Percentiles rank a stretch among this genome's conserved stretches.
phyloP scores from a whole-genome alignment of 805 yeast genomes.

The Alloascoidea africana region DNA sequence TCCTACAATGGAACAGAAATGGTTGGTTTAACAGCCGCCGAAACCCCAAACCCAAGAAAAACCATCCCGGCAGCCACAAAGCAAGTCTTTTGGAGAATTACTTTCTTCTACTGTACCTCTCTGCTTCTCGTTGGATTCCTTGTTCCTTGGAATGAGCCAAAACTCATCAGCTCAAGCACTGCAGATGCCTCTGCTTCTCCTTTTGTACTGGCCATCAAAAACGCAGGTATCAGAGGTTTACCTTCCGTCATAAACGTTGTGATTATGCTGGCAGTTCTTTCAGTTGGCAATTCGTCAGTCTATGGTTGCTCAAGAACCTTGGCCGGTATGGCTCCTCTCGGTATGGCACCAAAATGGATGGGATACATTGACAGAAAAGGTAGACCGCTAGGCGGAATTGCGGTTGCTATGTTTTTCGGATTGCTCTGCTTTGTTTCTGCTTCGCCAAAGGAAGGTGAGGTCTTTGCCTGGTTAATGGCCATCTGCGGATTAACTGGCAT shows the following conservation, averaged over 20 bases:
- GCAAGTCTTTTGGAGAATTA: slow-evolving; percentile 56
- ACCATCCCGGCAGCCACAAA: slow-evolving; percentile 67
- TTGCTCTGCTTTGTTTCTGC: slow-evolving; percentile 40
- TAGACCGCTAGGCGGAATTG: slow-evolving; percentile 52
- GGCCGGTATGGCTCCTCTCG: slow-evolving; percentile 36
- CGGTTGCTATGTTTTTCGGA: slow-evolving; percentile 26
- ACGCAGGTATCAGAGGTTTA: slow-evolving; percentile 36
- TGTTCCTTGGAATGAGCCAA: slow-evolving; percentile 43
- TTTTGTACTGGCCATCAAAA: slow-evolving; percentile 38
- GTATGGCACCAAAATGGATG: too few relatives aligned
- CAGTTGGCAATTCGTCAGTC: slow-evolving; percentile 41
- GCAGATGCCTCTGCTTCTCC: slow-evolving; percentile 41
- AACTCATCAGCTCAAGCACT: slow-evolving; percentile 31
- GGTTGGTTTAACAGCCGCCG: slow-evolving; percentile 75
- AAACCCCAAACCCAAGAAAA: slow-evolving; percentile 66
- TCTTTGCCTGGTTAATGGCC: slow-evolving; percentile 45
- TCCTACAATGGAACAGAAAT: slow-evolving; percentile 76
- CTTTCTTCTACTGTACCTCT: slow-evolving; percentile 44
- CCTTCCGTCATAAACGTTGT: slow-evolving; percentile 43
- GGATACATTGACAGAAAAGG: slow-evolving; percentile 57
- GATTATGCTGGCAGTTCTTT: slow-evolving; percentile 34
- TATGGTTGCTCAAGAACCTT: slow-evolving; percentile 39
- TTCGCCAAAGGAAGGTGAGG: slow-evolving; percentile 30
- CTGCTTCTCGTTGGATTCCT: slow-evolving; percentile 53
- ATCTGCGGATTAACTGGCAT: slow-evolving; percentile 45